These are phyloP conservation scores for Trypanosoma lewisi DNA, from an alignment of 208 protist genomes.

Conservation along the genomic window DNA sequence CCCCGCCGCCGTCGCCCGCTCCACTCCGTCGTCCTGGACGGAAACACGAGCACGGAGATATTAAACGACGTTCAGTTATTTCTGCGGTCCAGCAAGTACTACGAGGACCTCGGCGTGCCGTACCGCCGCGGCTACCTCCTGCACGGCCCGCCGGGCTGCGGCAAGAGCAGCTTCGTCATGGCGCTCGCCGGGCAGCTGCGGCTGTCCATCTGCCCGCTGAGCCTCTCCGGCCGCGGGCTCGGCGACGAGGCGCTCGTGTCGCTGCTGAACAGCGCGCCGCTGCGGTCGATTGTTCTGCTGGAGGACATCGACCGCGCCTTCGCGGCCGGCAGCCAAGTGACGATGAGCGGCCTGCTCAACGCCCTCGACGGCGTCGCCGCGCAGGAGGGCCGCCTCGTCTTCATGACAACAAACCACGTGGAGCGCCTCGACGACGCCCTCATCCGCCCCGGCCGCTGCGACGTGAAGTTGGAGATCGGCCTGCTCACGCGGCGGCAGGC, in stretches of 20 bases:
- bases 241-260: slow-evolving; percentile 86
- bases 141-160: slow-evolving; percentile 93
- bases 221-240: slow-evolving; percentile 80
- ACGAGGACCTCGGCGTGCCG: slow-evolving; percentile 91
- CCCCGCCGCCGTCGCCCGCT: slow-evolving; percentile 77
- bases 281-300: slow-evolving; percentile 89
- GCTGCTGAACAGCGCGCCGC: slow-evolving; percentile 84
- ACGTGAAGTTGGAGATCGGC: slow-evolving; percentile 90
- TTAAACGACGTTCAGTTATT: slow-evolving; percentile 83
- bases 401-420: slow-evolving; percentile 98
- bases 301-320: slow-evolving; percentile 97
- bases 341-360: slow-evolving; percentile 95
- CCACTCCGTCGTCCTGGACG: slow-evolving; percentile 88
- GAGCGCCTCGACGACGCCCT: slow-evolving; percentile 92
- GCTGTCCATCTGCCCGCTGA: slow-evolving; percentile 94
- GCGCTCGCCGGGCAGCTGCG: slow-evolving; percentile 91
- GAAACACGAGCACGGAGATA: slow-evolving; percentile 55
- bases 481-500: slow-evolving; percentile 67
- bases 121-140: slow-evolving; percentile 95
- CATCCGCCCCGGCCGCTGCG: slow-evolving; percentile 93
- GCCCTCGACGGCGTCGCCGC: slow-evolving; percentile 94
- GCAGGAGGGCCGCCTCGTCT: slow-evolving; percentile 94
- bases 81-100: slow-evolving; percentile 80
- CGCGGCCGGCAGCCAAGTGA: slow-evolving; percentile 79
- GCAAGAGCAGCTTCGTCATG: slow-evolving; percentile 93